Evolutionary conservation across 768 basidiomycete genomes (phyloP), one percentile per base, ranked within the genome.

Genomic region (Hypholoma sublateritium): DNA sequence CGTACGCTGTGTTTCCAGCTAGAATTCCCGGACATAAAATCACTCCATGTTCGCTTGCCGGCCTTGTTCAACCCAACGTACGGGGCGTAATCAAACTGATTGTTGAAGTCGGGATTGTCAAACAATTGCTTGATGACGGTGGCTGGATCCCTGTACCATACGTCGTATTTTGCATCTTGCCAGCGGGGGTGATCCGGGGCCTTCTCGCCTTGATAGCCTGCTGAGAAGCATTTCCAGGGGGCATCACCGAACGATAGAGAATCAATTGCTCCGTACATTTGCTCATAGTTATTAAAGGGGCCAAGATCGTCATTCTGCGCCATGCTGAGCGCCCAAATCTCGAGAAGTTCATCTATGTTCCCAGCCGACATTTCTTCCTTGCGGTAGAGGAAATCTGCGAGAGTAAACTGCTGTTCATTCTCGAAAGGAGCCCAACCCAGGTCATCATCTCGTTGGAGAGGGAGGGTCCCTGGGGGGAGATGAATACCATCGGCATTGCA

Each of bases 1-100:
- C 62, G 6, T 63, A 76, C 75, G 12, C 68, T 67, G 47, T 80
- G 75, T 6, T 61, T 55, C 74, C 74, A 80, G 0, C 70, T 69
- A 77, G 34, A 72, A 65, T 2, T 71, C 77, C 0, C 17, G 2
- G 77, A 77, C 74, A 81, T 77, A 12, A 79, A 63, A 54, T 80
- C 65, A 32, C 43, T 55, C 57, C 62, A 76, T 1, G 55, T 63
- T 0, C 71, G 59, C n/a, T 72, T 57, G 0, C 69, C 69, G 0
- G 51, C 37, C 21, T 35, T 50, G 22, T 63, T 58, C 25, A 56
- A 8, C 12, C 39, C 62, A 41, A 59, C 36, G 21, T 66, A 57
- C 12, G 65, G 53, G 1, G 60, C 60, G 50, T 62, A 63, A 48
- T 76, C 72, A 11, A 72, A 67, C 12, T 67, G 58, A 2, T 57